Percentiles rank a stretch among this genome's conserved stretches.
Evolutionary conservation across 805 yeast species (phyloP).

Genomic region (Suhomyces sp.): DNA sequence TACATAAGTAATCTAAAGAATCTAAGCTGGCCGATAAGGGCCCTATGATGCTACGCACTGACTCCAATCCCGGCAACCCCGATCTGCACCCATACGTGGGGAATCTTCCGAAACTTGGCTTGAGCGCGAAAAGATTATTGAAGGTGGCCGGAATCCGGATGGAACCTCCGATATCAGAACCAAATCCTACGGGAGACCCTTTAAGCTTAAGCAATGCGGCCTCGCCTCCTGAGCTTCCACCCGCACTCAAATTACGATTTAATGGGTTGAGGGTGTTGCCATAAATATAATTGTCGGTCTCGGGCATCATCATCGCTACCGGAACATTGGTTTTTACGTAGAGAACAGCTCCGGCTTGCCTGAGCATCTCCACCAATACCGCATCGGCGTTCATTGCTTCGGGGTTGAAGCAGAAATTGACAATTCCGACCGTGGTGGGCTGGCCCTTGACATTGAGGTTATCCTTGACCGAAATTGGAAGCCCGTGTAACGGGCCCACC

Average conservation of each 20-base stretch:
- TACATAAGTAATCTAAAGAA: conserved; percentile 37
- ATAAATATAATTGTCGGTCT: conserved; percentile 42
- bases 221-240: conserved; percentile 58
- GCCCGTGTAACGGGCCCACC: conserved; percentile 30
- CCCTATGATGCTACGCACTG: conserved; percentile 45
- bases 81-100: conserved; percentile 34
- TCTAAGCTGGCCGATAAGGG: conserved; percentile 43
- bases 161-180: conserved; percentile 55
- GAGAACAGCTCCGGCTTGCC: conserved; percentile 51
- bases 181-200: conserved; percentile 53
- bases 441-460: conserved; percentile 46
- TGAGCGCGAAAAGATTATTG: conserved; percentile 40
- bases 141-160: conserved; percentile 48
- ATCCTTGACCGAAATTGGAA: conserved; percentile 39
- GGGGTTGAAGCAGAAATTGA: conserved; percentile 39
- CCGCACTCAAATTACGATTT: conserved; percentile 42
- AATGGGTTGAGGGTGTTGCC: conserved; percentile 49
- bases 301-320: conserved; percentile 49
- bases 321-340: conserved; percentile 56
- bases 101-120: conserved; percentile 46
- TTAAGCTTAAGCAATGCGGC: conserved; percentile 44
- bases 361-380: conserved; percentile 38
- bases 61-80: conserved; percentile 34
- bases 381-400: conserved; percentile 33
- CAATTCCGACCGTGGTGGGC: conserved; percentile 49